These are phyloP conservation scores for Diplodia sapinea DNA, from an alignment of 2,329 filamentous ascomycete species.

Conservation along the genomic window DNA sequence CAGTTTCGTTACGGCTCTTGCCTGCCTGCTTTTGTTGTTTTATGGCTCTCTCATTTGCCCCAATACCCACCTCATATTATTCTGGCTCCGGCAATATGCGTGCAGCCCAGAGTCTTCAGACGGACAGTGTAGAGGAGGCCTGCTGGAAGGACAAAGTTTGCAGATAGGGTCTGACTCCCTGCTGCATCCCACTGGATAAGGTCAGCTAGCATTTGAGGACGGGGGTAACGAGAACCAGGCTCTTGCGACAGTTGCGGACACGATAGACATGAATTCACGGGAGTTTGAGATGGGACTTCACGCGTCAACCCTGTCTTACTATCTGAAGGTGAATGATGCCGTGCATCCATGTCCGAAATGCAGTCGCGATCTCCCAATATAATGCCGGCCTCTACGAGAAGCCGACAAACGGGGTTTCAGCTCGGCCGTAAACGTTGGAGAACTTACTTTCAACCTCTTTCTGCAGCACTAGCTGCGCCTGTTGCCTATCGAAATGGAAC, in stretches of 20 bases:
- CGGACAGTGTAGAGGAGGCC: background rate
- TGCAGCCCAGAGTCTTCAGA: background rate
- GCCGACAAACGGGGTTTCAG: too few species aligned
- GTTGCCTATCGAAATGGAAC: background rate
- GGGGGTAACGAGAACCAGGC: background rate
- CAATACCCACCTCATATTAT: background rate
- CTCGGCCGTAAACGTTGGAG: too few species aligned
- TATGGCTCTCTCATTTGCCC: background rate
- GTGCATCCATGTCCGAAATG: background rate
- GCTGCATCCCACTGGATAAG: background rate
- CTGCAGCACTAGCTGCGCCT: too few species aligned
- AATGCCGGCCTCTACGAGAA: too few species aligned
- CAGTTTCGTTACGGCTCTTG: slow-evolving; percentile 1
- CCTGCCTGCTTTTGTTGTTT: slow-evolving; percentile 12
- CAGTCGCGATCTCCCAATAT: too few species aligned
- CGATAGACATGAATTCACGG: slow-evolving; percentile 30
- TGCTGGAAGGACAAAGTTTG: background rate
- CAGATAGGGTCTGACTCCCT: background rate
- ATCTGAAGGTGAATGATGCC: background rate
- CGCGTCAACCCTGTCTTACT: background rate
- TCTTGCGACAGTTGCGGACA: slow-evolving; percentile 13
- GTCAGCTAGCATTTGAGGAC: slow-evolving; percentile 4
- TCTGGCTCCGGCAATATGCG: slow-evolving; percentile 2
- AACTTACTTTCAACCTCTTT: too few species aligned
- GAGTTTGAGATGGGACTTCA: slow-evolving; percentile 19